A percentile compares a stretch with the other conserved stretches of the same genome.
Evolutionary conservation across 2,329 filamentous ascomycete genomes (phyloP).

Genomic region (Fulvia fulva): DNA sequence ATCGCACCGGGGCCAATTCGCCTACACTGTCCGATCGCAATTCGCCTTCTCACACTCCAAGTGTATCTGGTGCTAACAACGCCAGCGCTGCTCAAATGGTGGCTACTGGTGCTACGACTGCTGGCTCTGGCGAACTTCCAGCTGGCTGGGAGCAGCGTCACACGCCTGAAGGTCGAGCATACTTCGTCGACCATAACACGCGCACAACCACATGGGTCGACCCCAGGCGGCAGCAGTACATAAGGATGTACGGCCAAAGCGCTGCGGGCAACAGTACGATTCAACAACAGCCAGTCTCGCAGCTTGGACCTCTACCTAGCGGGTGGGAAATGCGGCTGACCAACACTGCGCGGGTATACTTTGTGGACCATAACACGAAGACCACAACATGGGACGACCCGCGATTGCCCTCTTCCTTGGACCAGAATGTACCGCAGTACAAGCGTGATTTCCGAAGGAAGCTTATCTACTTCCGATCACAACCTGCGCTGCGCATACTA

Average conservation of each 20-base stretch:
- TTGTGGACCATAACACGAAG: constrained; percentile 99
- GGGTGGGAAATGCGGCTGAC: constrained; percentile 99
- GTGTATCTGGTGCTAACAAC: constrained; percentile 39
- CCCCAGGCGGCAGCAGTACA: constrained; percentile 93
- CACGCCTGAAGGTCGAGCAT: constrained; percentile 89
- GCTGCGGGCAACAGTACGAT: constrained; percentile 73
- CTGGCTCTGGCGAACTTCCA: constrained; percentile 89
- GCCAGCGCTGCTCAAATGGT: constrained; percentile 70
- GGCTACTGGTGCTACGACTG: constrained; percentile 90
- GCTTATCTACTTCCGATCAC: constrained; percentile 98
- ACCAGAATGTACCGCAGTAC: constrained; percentile 98
- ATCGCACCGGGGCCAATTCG: constrained; percentile 88
- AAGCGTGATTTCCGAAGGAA: constrained; percentile 98
- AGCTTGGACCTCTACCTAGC: constrained; percentile 89
- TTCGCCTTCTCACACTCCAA: constrained; percentile 33
- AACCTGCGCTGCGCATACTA: constrained; percentile 90
- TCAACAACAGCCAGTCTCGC: constrained; percentile 95
- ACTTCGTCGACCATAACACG: constrained; percentile 98
- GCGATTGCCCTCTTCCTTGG: constrained; percentile 86
- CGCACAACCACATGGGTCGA: constrained; percentile 98
- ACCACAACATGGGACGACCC: constrained; percentile 99
- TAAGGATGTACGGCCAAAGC: constrained; percentile 94
- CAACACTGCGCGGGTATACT: constrained; percentile 96
- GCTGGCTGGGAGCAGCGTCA: constrained; percentile 95
- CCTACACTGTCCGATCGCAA: constrained; percentile 60